A percentile compares a stretch with the other conserved stretches of the same genome.
These are phyloP conservation scores for Candida dajiaensis DNA, from an alignment of 805 yeast species.

Conservation along the genomic window DNA sequence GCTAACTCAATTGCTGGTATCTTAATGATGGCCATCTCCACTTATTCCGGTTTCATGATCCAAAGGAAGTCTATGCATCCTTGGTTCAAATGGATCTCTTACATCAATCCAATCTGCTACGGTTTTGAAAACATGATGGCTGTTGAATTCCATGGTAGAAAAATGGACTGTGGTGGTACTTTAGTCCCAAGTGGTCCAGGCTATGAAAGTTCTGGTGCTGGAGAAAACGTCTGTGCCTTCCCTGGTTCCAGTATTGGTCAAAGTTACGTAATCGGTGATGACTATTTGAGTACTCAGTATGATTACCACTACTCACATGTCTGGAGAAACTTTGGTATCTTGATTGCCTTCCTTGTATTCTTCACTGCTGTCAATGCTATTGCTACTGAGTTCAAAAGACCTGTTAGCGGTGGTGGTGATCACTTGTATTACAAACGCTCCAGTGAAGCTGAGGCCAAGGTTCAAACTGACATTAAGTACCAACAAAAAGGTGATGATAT, in stretches of 20 bases:
- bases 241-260: conserved; percentile 57
- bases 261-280: conserved; percentile 49
- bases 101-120: conserved; percentile 50
- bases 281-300: conserved; percentile 43
- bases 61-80: conserved; percentile 57
- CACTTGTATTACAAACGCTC: conserved; percentile 49
- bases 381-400: conserved; percentile 48
- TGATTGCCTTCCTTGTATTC: conserved; percentile 46
- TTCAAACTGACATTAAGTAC: background rate
- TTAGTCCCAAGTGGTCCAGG: conserved; percentile 56
- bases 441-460: background rate
- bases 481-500: conserved; percentile 19
- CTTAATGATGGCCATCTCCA: conserved; percentile 39
- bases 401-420: conserved; percentile 28
- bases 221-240: conserved; percentile 48
- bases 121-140: conserved; percentile 60
- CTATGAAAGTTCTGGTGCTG: conserved; percentile 34
- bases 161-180: conserved; percentile 47
- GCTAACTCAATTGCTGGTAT: conserved; percentile 62
- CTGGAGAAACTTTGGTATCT: conserved; percentile 79
- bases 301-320: conserved; percentile 50
- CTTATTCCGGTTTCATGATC: conserved; percentile 64
- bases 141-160: conserved; percentile 56
- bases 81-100: conserved; percentile 68
- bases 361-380: conserved; percentile 47